Evolutionary conservation across 2,329 filamentous ascomycete genomes (phyloP), one percentile per base, ranked within the genome.

Genomic region (Hymenoscyphus scutula): DNA sequence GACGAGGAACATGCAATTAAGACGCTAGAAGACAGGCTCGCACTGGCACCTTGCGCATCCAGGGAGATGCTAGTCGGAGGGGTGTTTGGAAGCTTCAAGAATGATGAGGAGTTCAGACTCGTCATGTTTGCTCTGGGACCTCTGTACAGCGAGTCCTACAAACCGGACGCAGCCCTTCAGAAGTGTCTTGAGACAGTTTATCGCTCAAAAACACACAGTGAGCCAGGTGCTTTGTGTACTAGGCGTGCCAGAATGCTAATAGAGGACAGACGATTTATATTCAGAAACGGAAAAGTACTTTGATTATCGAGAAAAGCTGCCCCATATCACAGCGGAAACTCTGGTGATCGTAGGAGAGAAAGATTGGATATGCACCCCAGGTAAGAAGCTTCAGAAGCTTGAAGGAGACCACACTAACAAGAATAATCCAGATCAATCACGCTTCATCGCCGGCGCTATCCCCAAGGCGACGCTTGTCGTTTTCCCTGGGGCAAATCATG

Each of bases 301-400:
- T 62, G 76, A 77, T 59, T 78, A 78, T 61, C 69, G 71, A 1
- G 64, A 70, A 8, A 61, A 68, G 13, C 65, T 78, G 8, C 41
- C 65, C 7, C 56, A 61, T 7, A 73, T 77, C 27, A 73, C 66
- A 5, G 74, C 75, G 13, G 74, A 72, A 51, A 76, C 76, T 0
- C 64, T 78, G 37, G 72, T 78, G 1, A 60, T 78, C 10, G 75
- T 77, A 3, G 76, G 76, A 2, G 72, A 73, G 2, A 69, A 74
- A 60, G 76, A 78, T 59, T 78, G 77, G 76, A 78, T 78, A 15
- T 78, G 76, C 45, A 75, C 76, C 2, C 72, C 71, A 32, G 71
- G 73, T 75, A 65, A 38, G 70, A 34, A 10, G 15, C n/a, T 19
- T 23, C 13, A 37, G 54, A 37, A 17, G 41, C 38, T 7, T 17